These are phyloP conservation scores for Mucor velutinosus DNA, from an alignment of 371 early-diverging fungal species.

Conservation along the genomic window DNA sequence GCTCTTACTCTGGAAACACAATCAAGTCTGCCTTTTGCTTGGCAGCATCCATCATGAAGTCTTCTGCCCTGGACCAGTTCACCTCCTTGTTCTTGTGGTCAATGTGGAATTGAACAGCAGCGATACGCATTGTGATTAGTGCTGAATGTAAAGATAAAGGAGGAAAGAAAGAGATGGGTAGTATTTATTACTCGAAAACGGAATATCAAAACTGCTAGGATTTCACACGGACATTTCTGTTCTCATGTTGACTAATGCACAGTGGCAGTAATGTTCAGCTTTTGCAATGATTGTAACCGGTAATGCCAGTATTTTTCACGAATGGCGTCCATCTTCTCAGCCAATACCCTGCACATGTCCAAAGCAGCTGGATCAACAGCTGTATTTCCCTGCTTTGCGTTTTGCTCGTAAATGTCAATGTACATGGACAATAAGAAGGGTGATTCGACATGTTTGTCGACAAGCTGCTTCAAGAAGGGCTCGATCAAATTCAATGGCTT, in stretches of 20 bases:
- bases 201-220: neutral
- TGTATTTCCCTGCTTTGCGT: constrained; percentile 38
- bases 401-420: constrained; percentile 70
- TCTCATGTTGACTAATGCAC: neutral
- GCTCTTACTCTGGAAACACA: constrained; percentile 39
- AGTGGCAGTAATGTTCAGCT: neutral
- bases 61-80: constrained; percentile 15
- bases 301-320: constrained; percentile 78
- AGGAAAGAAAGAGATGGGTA: neutral
- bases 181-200: neutral
- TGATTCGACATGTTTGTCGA: constrained; percentile 42
- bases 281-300: constrained; percentile 51
- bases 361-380: constrained; percentile 44
- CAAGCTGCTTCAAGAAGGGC: constrained; percentile 51
- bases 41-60: constrained; percentile 19
- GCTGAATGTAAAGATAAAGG: neutral
- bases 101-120: constrained; percentile 26
- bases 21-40: constrained; percentile 16
- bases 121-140: constrained; percentile 18
- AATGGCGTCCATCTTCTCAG: constrained; percentile 64
- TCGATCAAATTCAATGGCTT: constrained; percentile 41
- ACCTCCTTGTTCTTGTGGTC: constrained; percentile 15
- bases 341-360: constrained; percentile 61
- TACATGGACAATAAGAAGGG: constrained; percentile 64
- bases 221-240: constrained; percentile 1